Percentiles rank a stretch among this genome's conserved stretches.
Evolutionary conservation across 371 early-diverging fungal genomes (phyloP).

Genomic region (Mortierella sp.): DNA sequence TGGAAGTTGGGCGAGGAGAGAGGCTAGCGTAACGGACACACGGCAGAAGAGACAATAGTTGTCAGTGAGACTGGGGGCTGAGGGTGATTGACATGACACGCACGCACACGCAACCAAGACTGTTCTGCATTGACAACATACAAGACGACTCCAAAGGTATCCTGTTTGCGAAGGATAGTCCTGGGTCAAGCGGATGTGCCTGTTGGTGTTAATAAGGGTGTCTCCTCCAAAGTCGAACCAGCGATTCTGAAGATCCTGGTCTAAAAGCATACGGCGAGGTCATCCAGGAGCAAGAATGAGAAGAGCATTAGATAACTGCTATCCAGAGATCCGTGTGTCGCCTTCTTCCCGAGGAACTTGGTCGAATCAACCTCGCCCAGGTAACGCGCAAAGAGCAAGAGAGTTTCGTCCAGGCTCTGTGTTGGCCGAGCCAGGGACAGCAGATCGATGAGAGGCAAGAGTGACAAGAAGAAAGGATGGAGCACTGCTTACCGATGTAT

Average conservation of each 20-base stretch:
- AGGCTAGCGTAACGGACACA: conserved; percentile 53
- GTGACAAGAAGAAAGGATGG: neutral
- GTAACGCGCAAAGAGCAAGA: too few relatives aligned
- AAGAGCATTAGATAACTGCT: neutral
- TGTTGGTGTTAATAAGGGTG: conserved; percentile 76
- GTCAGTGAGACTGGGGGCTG: too few relatives aligned
- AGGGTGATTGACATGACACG: too few relatives aligned
- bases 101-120: too few relatives aligned
- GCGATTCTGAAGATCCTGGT: conserved; percentile 75
- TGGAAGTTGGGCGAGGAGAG: conserved; percentile 81
- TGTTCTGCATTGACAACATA: conserved; percentile 37
- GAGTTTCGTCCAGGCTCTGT: too few relatives aligned
- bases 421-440: too few relatives aligned
- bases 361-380: too few relatives aligned
- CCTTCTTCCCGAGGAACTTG: too few relatives aligned
- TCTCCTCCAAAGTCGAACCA: conserved; percentile 82
- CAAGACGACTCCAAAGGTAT: conserved; percentile 85
- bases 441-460: too few relatives aligned
- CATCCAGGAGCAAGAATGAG: neutral
- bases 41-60: too few relatives aligned
- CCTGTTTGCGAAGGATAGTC: conserved; percentile 86
- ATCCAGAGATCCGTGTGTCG: too few relatives aligned
- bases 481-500: conserved; percentile 68
- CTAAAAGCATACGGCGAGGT: conserved; percentile 29
- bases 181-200: conserved; percentile 85